Evolutionary conservation across 306 rosid genomes (phyloP).

Genomic region (Inga laurina): DNA sequence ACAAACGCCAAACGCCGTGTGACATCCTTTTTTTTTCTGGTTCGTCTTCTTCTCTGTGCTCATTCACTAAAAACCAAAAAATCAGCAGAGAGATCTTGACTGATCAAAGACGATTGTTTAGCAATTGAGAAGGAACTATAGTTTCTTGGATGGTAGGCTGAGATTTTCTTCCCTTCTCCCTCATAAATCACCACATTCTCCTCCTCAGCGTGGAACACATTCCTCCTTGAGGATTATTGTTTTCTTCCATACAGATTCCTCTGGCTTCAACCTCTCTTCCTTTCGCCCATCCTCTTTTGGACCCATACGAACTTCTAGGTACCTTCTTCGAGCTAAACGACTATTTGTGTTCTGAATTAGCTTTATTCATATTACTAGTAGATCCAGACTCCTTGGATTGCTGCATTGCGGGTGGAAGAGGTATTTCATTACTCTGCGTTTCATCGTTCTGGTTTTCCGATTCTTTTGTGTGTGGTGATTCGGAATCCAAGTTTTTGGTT

Average conservation of each 20-base stretch:
- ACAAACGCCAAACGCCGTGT: no score
- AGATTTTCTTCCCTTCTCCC: constrained; percentile 60
- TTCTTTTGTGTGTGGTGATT: not conserved
- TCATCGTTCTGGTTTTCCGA: constrained; percentile 20
- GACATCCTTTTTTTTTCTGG: no score
- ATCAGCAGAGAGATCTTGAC: constrained; percentile 21
- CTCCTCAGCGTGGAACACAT: constrained; percentile 63
- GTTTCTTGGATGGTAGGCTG: constrained; percentile 68
- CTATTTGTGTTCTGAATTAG: constrained; percentile 44
- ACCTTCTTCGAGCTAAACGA: constrained; percentile 42
- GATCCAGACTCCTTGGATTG: not conserved
- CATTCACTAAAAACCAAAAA: not conserved
- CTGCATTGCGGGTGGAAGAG: constrained; percentile 54
- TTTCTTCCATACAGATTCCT: constrained; percentile 83
- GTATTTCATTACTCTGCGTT: constrained; percentile 37
- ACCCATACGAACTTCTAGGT: constrained; percentile 55
- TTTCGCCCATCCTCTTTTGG: constrained; percentile 5
- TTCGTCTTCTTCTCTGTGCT: no score
- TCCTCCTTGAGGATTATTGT: constrained; percentile 77
- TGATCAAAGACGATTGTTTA: constrained; percentile 49
- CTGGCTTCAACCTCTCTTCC: constrained; percentile 40
- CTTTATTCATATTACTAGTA: constrained; percentile 31
- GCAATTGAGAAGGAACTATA: constrained; percentile 43
- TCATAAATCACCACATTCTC: constrained; percentile 56
- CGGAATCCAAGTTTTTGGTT: not conserved